Base-by-base conservation (phyloP, 371 early-diverging fungal genomes). In the Syncephalis plumigaleata region DNA sequence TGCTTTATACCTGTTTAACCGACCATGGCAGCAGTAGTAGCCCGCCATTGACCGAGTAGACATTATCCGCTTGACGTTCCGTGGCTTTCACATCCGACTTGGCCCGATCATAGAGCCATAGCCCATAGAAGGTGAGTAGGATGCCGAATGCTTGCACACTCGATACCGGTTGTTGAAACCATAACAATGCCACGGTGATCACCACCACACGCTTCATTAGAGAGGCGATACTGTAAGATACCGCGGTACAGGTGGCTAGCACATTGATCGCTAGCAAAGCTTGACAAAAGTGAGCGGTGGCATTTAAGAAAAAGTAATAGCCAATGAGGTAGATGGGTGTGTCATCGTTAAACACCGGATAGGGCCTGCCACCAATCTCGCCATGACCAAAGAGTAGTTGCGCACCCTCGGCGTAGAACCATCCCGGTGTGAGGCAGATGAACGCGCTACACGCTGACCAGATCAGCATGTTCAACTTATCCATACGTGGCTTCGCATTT, bases 201-300 rank as follows among this genome's bases (percentile, higher is more conserved):
- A 92, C 90, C 51, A 87, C 73, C 39, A 92, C 84, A 25, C 93
- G 75, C 64, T 92, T 92, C 49, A 87, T 63, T 47, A 92, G 67
- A 9, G 82, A 80, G 5, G 84, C 79, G 50, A 92, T 84, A 9
- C 84, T 82, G 59, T 87, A 92, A 0, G 90, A 86, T 27, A 92
- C 85, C 0, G 91, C 84, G 1, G 81, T 79, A 5, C 86, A 81
- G 44, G 79, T 58, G 2, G 75, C 64, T 36, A 90, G 63, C 9
- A 91, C 71, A 23, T 76, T 76, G 56, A 90, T 83, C 1, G 90
- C 83, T 52, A 87, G 70, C 52, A 83, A 68, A 48, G 70, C 79
- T 55, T 92, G 90, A 22, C 69, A 61, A 58, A 86, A 88, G 60
- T 87, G 81, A 2, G 74, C 71, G 1, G 76, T 54, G 9, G 87